phyloP scores from a whole-genome alignment of 2,329 filamentous ascomycete species.

The Didymella keratinophila region DNA sequence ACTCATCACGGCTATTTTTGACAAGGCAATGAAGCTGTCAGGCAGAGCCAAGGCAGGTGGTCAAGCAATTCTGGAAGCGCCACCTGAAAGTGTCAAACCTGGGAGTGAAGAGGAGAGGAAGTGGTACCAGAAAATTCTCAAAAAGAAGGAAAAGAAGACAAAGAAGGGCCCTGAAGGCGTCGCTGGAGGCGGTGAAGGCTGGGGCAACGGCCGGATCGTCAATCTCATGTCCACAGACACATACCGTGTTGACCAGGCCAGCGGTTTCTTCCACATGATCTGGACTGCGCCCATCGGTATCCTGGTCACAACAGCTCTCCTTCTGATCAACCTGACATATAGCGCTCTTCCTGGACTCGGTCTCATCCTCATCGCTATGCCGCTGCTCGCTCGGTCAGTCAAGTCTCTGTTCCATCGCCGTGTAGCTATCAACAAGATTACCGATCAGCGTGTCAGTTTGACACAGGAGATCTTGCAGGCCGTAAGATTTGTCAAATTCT shows the following conservation, averaged over 20 bases:
- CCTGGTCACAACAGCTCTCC: constrained; percentile 77
- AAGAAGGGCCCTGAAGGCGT: constrained; percentile 59
- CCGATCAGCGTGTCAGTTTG: constrained; percentile 87
- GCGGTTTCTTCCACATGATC: constrained; percentile 85
- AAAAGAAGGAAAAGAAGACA: constrained; percentile 52
- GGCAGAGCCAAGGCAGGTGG: constrained; percentile 87
- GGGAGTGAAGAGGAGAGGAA: constrained; percentile 61
- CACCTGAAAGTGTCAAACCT: constrained; percentile 55
- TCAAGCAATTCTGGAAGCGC: constrained; percentile 53
- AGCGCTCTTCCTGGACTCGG: constrained; percentile 89
- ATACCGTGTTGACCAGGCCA: constrained; percentile 88
- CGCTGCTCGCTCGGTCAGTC: constrained; percentile 78
- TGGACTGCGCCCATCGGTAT: constrained; percentile 87
- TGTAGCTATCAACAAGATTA: constrained; percentile 87
- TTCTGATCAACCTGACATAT: constrained; percentile 88
- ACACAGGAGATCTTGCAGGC: constrained; percentile 92
- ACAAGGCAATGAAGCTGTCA: constrained; percentile 90
- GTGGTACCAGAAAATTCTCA: constrained; percentile 58
- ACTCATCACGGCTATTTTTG: constrained; percentile 86
- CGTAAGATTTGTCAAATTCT: constrained; percentile 95
- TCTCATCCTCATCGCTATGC: constrained; percentile 79
- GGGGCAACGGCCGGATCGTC: constrained; percentile 90
- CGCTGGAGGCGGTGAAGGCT: constrained; percentile 77
- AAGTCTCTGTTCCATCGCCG: constrained; percentile 78
- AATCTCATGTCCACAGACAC: constrained; percentile 96